Percentiles rank a stretch among this genome's conserved stretches.
These are phyloP conservation scores for Stagonosporopsis vannaccii DNA, from an alignment of 2,329 filamentous ascomycete species.

Conservation along the genomic window DNA sequence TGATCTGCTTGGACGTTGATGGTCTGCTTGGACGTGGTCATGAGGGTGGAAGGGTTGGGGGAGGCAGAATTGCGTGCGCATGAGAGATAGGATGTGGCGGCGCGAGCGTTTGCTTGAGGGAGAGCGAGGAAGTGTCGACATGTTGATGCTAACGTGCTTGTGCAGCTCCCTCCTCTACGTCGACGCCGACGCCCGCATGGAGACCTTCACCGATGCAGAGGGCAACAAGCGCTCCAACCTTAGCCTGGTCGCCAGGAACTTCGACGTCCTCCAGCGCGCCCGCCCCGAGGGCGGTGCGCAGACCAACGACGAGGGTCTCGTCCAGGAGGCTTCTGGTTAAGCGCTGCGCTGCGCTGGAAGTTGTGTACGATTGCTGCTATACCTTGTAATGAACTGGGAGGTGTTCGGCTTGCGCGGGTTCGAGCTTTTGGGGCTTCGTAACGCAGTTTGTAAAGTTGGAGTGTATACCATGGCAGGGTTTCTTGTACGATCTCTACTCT, in stretches of 20 bases:
- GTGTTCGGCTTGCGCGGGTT: not conserved
- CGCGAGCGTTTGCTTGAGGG: not conserved
- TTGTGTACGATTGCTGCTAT: slow-evolving; percentile 11
- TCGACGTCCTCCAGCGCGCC: slow-evolving; percentile 43
- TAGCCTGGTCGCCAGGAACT: slow-evolving; percentile 72
- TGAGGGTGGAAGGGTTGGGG: not conserved
- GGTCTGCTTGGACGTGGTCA: not conserved
- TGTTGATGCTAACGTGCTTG: not conserved
- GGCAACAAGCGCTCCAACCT: slow-evolving; percentile 71
- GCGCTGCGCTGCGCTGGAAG: not conserved
- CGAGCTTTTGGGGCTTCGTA: not conserved
- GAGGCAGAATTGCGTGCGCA: too few relatives aligned
- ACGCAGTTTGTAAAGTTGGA: not conserved
- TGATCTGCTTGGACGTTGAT: too few relatives aligned
- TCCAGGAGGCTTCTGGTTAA: slow-evolving; percentile 39
- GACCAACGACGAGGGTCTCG: slow-evolving; percentile 44
- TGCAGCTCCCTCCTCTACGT: slow-evolving; percentile 78
- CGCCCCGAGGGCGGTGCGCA: slow-evolving; percentile 30
- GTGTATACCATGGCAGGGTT: slow-evolving; percentile 14
- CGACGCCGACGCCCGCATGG: slow-evolving; percentile 80
- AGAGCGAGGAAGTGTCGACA: too few relatives aligned
- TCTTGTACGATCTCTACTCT: slow-evolving; percentile 44
- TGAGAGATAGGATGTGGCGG: too few relatives aligned
- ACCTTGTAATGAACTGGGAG: slow-evolving; percentile 14
- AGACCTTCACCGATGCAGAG: slow-evolving; percentile 67